These are phyloP conservation scores for Mycena vulgaris DNA, from an alignment of 768 basidiomycete species.

Conservation along the genomic window DNA sequence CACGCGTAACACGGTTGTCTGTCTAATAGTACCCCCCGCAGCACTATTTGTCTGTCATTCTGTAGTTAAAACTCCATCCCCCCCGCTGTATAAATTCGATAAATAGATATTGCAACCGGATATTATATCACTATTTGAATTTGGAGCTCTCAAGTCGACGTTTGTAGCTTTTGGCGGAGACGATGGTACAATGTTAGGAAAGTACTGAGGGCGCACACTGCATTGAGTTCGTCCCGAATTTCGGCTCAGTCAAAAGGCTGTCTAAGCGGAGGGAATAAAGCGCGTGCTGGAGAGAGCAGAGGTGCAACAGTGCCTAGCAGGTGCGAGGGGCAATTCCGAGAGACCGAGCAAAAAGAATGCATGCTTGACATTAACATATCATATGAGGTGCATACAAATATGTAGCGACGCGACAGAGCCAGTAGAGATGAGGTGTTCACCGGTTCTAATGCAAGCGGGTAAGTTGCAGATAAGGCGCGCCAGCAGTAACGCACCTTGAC, in stretches of 20 bases:
- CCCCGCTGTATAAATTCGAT: constrained; percentile 70
- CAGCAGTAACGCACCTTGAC: constrained; percentile 76
- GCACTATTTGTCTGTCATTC: constrained; percentile 78
- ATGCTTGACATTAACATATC: constrained; percentile 38
- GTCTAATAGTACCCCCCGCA: constrained; percentile 74
- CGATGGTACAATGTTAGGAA: too few relatives aligned
- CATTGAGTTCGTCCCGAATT: too few relatives aligned
- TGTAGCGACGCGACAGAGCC: constrained; percentile 32
- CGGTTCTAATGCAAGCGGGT: constrained; percentile 30
- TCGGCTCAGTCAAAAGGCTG: too few relatives aligned
- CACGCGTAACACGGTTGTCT: constrained; percentile 71
- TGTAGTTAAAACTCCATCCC: constrained; percentile 74
- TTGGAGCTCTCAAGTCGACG: constrained; percentile 5
- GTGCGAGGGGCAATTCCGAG: too few relatives aligned
- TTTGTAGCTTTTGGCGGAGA: too few relatives aligned
- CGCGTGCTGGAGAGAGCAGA: too few relatives aligned
- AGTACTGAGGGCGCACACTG: too few relatives aligned
- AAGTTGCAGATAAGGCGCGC: background rate
- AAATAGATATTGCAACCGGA: constrained; percentile 48
- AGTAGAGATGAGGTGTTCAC: constrained; percentile 21
- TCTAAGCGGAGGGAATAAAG: too few relatives aligned
- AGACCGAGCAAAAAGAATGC: constrained; percentile 9
- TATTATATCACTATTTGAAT: constrained; percentile 42
- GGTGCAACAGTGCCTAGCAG: too few relatives aligned
- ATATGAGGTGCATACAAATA: constrained; percentile 37